These are phyloP conservation scores for Chaetomium strumarium DNA, from an alignment of 2,329 filamentous ascomycete genomes.

Conservation along the genomic window DNA sequence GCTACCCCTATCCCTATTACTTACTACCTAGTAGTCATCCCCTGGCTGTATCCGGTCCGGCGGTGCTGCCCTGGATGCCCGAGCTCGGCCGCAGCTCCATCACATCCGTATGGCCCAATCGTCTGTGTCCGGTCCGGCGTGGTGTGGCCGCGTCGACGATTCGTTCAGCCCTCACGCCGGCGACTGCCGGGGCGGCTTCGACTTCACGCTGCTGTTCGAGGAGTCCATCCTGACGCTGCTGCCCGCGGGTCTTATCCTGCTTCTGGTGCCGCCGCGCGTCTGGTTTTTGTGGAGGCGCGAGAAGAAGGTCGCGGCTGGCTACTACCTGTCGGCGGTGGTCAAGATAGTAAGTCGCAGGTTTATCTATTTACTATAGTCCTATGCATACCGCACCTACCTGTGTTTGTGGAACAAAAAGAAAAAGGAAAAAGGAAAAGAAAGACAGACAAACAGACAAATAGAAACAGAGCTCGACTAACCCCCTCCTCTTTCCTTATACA, in stretches of 20 bases:
- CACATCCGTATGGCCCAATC: conserved; percentile 14
- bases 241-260: conserved; percentile 17
- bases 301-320: conserved; percentile 14
- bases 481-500: not conserved
- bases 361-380: not conserved
- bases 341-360: conserved; percentile 18
- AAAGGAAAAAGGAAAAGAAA: not conserved
- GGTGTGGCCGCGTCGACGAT: conserved; percentile 21
- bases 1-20: no score
- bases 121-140: conserved; percentile 2
- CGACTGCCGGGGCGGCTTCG: conserved; percentile 26
- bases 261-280: conserved; percentile 15
- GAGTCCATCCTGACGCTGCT: conserved; percentile 25
- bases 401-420: not conserved
- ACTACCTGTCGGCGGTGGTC: conserved; percentile 2
- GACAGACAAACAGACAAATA: not conserved
- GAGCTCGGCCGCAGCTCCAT: not conserved
- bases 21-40: no score
- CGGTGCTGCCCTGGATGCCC: not conserved
- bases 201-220: conserved; percentile 30
- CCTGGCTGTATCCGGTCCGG: not conserved
- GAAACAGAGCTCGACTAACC: not conserved
- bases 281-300: conserved; percentile 16
- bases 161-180: conserved; percentile 25
- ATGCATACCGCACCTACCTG: not conserved